Base-by-base conservation (phyloP, 1,139 yeast species). In the Tardiomyces blankii region DNA sequence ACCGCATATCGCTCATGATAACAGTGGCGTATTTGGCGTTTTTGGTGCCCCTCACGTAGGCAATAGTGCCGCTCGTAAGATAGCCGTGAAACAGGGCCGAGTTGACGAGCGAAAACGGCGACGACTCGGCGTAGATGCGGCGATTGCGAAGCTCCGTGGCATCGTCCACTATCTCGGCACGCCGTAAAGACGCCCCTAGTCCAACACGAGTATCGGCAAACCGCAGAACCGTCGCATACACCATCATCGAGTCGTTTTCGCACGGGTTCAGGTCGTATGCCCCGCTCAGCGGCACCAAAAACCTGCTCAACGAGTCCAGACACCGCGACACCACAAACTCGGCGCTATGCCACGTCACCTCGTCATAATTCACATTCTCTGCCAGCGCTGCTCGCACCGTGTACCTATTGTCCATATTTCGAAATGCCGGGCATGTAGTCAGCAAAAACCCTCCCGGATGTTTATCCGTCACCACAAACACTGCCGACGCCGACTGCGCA, bases 91-190 rank as follows among this genome's bases (percentile, higher is more conserved):
- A 81, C 19, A 78, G 56, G 0, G 78, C 70, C 2, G 78, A 75
- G 59, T 78, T 80, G 12, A 81, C 77, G 44, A 77, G 62, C 45
- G 73, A 77, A 60, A 80, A 81, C 0, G 88, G 87, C 21, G 64
- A 56, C 50, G 65, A 61, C 32, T 48, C 53, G 18, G 59, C 49
- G 5, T 42, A 39, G 8, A 56, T 52, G n/a, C 27, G 35, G 27
- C 46, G 23, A 13, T 41, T 32, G n/a, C 11, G 27, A 4, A 46
- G 40, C 13, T 18, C 40, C 1, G 42, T 18, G n/a, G 30, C 30
- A 9, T 28, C 18, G 2, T 30, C 18, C 14, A 4, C 13, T 5
- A 43, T 16, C 9, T 30, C 40, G 12, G 40, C 39, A 33, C 38
- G 43, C 33, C 38, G 23, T 12, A 12, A 30, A 39, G 11, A 13